Conservation (phyloP, 805 yeast species). For the Saccharomycopsis sp. region DNA sequence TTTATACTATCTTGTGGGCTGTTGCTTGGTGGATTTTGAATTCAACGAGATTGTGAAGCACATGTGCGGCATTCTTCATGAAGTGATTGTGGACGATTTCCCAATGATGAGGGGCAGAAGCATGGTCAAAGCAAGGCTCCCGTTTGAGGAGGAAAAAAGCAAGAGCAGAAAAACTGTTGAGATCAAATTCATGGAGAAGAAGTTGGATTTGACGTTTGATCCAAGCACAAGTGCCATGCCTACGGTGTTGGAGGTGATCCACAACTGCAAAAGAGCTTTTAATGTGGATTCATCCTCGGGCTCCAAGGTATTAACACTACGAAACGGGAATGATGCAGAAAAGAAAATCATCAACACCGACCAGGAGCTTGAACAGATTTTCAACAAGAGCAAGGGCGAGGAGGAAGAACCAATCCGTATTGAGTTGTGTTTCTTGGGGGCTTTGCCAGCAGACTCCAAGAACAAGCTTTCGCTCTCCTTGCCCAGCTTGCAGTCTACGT, state of each 20-base stretch:
- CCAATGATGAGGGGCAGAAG: slow-evolving; percentile 37
- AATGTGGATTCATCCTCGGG: background rate
- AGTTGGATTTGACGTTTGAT: slow-evolving; percentile 58
- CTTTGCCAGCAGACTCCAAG: no score
- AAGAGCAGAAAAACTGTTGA: slow-evolving; percentile 29
- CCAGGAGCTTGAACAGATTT: slow-evolving; percentile 12
- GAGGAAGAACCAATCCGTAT: no score
- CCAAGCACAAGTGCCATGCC: slow-evolving; percentile 69
- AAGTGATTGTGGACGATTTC: slow-evolving; percentile 49
- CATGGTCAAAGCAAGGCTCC: slow-evolving; percentile 1
- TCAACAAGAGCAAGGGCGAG: slow-evolving; percentile 2
- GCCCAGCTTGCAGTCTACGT: no score
- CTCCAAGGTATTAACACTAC: slow-evolving; percentile 3
- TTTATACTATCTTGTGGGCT: slow-evolving; percentile 53
- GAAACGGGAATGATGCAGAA: background rate
- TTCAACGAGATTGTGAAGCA: slow-evolving; percentile 51
- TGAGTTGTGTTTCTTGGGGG: slow-evolving; percentile 7
- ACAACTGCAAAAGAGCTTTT: slow-evolving; percentile 69
- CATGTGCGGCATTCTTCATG: slow-evolving; percentile 60
- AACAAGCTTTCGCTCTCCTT: no score
- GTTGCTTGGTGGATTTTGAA: slow-evolving; percentile 71
- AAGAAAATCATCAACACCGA: slow-evolving; percentile 11
- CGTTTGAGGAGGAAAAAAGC: slow-evolving; percentile 26
- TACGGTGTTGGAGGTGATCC: slow-evolving; percentile 63
- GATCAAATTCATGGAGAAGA: slow-evolving; percentile 44